Evolutionary conservation across 2,329 filamentous ascomycete genomes (phyloP), one percentile per base, ranked within the genome.

Genomic region (Colletotrichum liriopes): DNA sequence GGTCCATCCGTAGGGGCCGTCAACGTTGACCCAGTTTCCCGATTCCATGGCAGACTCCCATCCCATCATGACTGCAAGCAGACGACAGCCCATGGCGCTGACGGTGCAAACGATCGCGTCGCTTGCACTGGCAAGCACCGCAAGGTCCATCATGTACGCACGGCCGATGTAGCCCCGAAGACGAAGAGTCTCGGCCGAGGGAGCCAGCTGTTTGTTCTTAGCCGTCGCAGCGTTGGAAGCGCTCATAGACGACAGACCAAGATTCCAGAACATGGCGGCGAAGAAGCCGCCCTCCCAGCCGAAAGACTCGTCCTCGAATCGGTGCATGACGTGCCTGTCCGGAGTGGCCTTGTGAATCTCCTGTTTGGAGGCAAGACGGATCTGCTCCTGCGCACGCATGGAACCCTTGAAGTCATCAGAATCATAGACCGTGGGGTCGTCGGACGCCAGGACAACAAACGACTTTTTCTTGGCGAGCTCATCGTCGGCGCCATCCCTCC

Each of bases 271-370:
- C 82, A 96, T 92, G 77, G 90, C 89, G 18, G 89, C 88, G 82
- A 93, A 97, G 85, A 97, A 97, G 1, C 94, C 94, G 23, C 94
- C 94, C 80, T 97, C 94, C 94, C 94, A 97, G 39, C 94, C 94
- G 51, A 94, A 91, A 1, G 91, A 89, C 78, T 95, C 92, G 71
- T 95, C 93, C 45, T 93, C 87, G 79, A 93, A 94, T 76, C 89
- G 90, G 75, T 88, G 87, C 78, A 93, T 89, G 8, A 87, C 84
- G 14, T 83, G 82, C 32, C 82, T 82, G 72, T 89, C 82, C 3
- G 81, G 79, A 54, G 80, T 81, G 70, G 78, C 82, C 74, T 81
- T 81, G 77, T 84, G 77, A 45, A 84, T 80, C 29, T 83, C 82
- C 37, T 84, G 80, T 78, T 93, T 93, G 62, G 90, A 91, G 11